Base-by-base conservation (phyloP, 345 rosid genomes). In the Eucalyptus leucophloia region DNA sequence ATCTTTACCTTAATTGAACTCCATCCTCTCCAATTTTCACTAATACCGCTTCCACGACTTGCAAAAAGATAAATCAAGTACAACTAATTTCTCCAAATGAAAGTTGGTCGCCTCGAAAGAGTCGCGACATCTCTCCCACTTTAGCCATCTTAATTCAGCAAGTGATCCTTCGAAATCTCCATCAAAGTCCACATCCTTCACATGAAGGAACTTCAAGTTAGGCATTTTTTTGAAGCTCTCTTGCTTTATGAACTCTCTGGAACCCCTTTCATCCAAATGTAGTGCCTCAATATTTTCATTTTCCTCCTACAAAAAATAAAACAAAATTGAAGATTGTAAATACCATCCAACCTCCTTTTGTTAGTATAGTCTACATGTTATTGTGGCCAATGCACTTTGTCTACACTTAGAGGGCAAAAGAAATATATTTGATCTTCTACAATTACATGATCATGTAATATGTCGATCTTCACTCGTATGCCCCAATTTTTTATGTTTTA, bases 251-350 rank as follows among this genome's bases (percentile, higher is more conserved):
- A 47, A 47, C 49, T 11, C 49, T 47, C 4, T 47, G 13, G 49
- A 47, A 0, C 49, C 13, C 13, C 13, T 47, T 11, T 47, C 1
- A 5, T 47, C 49, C 5, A 47, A 0, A 47, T 13, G 0, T 44
- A 44, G 45, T 44, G 9, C 45, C 45, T 44, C 45, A 8, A 44
- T 44, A 8, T 44, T 44, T 44, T 44, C 45, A 44, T 44, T 44
- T 8, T 44, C 45, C 45, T 44, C 10, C 45, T 44, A 44, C 9
- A 44, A 44, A 44, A 44, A 44, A 44, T 44, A 44, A 44, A 44
- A 8, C 0, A 44, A 44, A 44, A 44, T 44, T 44, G 45, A 8
- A 1, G 45, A 44, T 44, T 8, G 45, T 44, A 44, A 44, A 8
- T 44, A 8, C 9, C 45, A 44, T 44, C 45, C 9, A 44, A 44